These are phyloP conservation scores for Xylaria sp. DNA, from an alignment of 2,329 filamentous ascomycete species.

Conservation along the genomic window DNA sequence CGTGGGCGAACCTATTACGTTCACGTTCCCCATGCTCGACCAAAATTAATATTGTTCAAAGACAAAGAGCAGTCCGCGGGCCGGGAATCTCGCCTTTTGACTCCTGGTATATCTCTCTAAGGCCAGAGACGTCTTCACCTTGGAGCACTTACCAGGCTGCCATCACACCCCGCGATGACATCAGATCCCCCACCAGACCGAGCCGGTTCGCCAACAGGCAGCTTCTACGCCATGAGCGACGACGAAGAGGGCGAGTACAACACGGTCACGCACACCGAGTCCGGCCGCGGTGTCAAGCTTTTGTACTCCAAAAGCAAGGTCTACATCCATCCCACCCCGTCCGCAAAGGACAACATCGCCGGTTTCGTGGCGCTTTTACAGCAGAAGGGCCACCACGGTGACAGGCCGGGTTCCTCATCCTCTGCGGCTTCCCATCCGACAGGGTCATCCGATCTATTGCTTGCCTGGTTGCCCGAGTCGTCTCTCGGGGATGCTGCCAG, in stretches of 20 bases:
- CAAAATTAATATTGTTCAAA: not conserved
- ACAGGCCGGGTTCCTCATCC: slow-evolving; percentile 47
- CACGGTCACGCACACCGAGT: slow-evolving; percentile 80
- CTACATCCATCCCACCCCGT: slow-evolving; percentile 92
- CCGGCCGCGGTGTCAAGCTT: slow-evolving; percentile 85
- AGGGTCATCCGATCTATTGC: slow-evolving; percentile 72
- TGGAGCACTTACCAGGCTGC: slow-evolving; percentile 20
- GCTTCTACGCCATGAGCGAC: slow-evolving; percentile 95
- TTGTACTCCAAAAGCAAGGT: slow-evolving; percentile 98
- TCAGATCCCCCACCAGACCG: slow-evolving; percentile 40
- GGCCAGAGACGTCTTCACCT: slow-evolving; percentile 7
- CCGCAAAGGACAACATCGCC: slow-evolving; percentile 91
- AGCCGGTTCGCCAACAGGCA: slow-evolving; percentile 74
- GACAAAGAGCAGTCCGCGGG: not conserved
- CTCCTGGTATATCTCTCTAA: slow-evolving; percentile 7
- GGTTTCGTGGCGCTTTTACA: slow-evolving; percentile 93
- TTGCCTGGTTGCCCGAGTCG: slow-evolving; percentile 92
- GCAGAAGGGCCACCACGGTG: slow-evolving; percentile 65
- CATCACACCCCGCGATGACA: slow-evolving; percentile 37
- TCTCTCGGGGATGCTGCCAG: slow-evolving; percentile 82
- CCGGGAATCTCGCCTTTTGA: not conserved
- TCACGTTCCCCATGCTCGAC: not conserved
- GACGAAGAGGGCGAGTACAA: slow-evolving; percentile 95
- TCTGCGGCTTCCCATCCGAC: slow-evolving; percentile 46
- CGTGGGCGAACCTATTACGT: not conserved